Conservation (phyloP, 225 moss, liverwort and hornwort genomes). For the Polytrichum formosum region DNA sequence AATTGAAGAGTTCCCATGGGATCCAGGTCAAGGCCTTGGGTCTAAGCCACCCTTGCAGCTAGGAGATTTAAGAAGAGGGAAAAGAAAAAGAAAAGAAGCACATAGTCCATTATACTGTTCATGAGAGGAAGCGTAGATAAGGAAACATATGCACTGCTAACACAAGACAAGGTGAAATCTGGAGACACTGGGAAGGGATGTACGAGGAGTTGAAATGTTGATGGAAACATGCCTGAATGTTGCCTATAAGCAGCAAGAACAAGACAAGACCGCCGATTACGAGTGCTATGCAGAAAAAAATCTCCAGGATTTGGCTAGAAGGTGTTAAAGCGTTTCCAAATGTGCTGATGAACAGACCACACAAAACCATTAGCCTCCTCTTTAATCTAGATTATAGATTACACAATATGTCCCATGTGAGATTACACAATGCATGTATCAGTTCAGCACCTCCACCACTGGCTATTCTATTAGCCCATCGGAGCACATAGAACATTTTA, state of each 20-base stretch:
- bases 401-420: background rate
- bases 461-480: too few relatives aligned
- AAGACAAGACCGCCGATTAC: constrained; percentile 47
- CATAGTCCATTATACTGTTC: too few relatives aligned
- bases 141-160: too few relatives aligned
- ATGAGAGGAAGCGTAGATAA: too few relatives aligned
- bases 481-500: too few relatives aligned
- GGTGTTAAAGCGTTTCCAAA: constrained; percentile 62
- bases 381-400: background rate
- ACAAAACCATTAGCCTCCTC: background rate
- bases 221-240: constrained; percentile 41
- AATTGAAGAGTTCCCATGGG: too few relatives aligned
- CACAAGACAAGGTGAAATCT: too few relatives aligned
- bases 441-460: too few relatives aligned
- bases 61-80: too few relatives aligned
- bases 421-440: background rate
- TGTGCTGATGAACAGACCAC: constrained; percentile 32
- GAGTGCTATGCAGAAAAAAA: constrained; percentile 44
- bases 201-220: background rate
- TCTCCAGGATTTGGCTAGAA: constrained; percentile 42
- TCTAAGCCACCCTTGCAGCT: too few relatives aligned
- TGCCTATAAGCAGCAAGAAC: constrained; percentile 65
- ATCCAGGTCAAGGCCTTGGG: too few relatives aligned
- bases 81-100: too few relatives aligned
- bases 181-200: background rate